Conservation (phyloP, 2,329 filamentous ascomycete genomes). For the Bretziella fagacearum region DNA sequence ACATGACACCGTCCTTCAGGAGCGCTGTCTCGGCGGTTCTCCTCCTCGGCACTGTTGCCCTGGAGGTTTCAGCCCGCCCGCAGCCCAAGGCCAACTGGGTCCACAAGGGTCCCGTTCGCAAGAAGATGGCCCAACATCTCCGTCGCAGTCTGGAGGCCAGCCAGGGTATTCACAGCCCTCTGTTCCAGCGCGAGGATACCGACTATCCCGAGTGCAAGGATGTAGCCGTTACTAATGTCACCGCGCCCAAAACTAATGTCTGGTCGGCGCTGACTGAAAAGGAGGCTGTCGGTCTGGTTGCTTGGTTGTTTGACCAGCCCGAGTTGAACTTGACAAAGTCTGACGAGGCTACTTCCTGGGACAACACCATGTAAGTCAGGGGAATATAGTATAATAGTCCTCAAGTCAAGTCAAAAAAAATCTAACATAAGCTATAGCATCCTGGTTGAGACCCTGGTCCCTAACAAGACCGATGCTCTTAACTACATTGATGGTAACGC, state of each 20-base stretch:
- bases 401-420: neutral
- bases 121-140: slow-evolving; percentile 13
- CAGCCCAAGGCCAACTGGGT: slow-evolving; percentile 13
- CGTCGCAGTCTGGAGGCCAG: slow-evolving; percentile 9
- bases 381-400: neutral
- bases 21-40: slow-evolving; percentile 2
- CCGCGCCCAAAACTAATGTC: slow-evolving; percentile 26
- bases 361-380: slow-evolving; percentile 26
- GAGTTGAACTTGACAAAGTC: slow-evolving; percentile 29
- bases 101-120: slow-evolving; percentile 11
- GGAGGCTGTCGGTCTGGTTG: slow-evolving; percentile 28
- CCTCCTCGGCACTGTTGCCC: slow-evolving; percentile 8
- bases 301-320: slow-evolving; percentile 26
- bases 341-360: slow-evolving; percentile 22
- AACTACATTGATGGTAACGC: slow-evolving; percentile 26
- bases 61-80: slow-evolving; percentile 2
- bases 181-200: neutral
- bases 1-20: neutral
- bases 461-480: slow-evolving; percentile 31
- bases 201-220: slow-evolving; percentile 13
- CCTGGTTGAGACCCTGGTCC: slow-evolving; percentile 27
- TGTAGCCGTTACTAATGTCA: slow-evolving; percentile 15
- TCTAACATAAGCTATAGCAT: too few relatives aligned
- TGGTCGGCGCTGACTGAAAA: slow-evolving; percentile 25
- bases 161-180: neutral